phyloP scores from a whole-genome alignment of 371 early-diverging fungal species.

The Dinochytrium kinnereticum region DNA sequence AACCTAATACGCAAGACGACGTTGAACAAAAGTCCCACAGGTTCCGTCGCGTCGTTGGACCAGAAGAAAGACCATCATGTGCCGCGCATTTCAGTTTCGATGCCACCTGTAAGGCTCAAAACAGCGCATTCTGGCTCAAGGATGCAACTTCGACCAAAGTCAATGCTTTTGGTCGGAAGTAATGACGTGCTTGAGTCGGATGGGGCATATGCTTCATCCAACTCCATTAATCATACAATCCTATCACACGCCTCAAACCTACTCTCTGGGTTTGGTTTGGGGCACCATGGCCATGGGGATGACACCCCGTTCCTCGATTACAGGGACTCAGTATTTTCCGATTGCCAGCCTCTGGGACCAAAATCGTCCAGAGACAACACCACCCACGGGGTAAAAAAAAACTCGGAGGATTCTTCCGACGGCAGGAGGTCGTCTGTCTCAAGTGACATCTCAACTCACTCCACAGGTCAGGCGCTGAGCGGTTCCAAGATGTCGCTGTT shows the following conservation, averaged over 20 bases:
- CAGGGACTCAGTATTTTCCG: neutral
- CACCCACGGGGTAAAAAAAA: neutral
- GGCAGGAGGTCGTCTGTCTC: neutral
- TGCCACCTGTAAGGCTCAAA: slow-evolving; percentile 3
- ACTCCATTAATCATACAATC: neutral
- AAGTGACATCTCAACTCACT: neutral
- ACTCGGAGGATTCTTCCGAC: neutral
- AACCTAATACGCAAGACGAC: too few relatives aligned
- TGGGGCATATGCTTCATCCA: neutral
- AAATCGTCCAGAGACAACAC: neutral
- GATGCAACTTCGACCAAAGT: neutral
- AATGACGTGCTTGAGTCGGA: neutral
- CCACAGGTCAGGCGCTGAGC: neutral
- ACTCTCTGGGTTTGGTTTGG: neutral
- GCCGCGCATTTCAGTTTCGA: slow-evolving; percentile 6
- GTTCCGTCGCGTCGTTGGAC: neutral
- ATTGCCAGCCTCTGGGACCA: slow-evolving; percentile 1
- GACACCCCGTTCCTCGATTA: neutral
- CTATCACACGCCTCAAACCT: neutral
- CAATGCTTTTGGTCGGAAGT: neutral
- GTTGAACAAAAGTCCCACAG: neutral
- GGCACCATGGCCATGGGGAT: neutral
- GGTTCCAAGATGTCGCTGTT: neutral
- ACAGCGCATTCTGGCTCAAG: neutral
- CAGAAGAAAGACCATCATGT: neutral